Base-by-base conservation (phyloP, 768 basidiomycete species). In the Mycena filopes region DNA sequence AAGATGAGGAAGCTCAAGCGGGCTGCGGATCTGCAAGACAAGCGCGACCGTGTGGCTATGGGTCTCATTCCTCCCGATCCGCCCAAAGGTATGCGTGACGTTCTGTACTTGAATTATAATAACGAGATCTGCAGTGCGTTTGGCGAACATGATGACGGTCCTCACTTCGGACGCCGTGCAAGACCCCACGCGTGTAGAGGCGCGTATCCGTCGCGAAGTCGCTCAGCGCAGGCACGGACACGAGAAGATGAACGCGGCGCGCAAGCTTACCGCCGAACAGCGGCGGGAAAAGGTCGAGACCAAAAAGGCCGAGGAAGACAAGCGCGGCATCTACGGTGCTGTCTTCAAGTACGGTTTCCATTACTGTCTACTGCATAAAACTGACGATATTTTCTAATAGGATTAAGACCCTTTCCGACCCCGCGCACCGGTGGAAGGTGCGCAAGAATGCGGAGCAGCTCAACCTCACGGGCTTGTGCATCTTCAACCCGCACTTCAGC, bases 121-220 rank as follows among this genome's bases (percentile, higher is more conserved):
- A 33, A 38, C 48, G 45, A 10, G 4, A 1, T 36, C 21, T 63
- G 11, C 65, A 96, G 97, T 99, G 61, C 94, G 95, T 29, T 83
- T 99, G 65, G 88, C 93, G 43, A 99, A 99, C 77, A 78, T 99
- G 75, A 99, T 99, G 96, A 95, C 95, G 74, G 98, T 99, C 18
- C 83, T 99, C 28, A 98, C 98, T 0, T 93, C 94, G 11, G 96
- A 98, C 72, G 97, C 96, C 0, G 91, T 99, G 26, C 93, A 95
- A 85, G 98, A 99, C 75, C 98, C 98, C 0, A 99, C 98, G 2
- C 90, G 96, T 54, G 95, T 99, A 4, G 98, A 99, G 76, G 97
- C 97, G 7, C 91, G 94, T 33, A 96, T 99, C 16, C 85, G 95
- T 48, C 85, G 94, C 36, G 98, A 99, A 76, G 97, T 99, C 29